Percentiles rank a stretch among this genome's conserved stretches.
phyloP scores from a whole-genome alignment of 2,329 filamentous ascomycete species.

The Aspergillus sp. region DNA sequence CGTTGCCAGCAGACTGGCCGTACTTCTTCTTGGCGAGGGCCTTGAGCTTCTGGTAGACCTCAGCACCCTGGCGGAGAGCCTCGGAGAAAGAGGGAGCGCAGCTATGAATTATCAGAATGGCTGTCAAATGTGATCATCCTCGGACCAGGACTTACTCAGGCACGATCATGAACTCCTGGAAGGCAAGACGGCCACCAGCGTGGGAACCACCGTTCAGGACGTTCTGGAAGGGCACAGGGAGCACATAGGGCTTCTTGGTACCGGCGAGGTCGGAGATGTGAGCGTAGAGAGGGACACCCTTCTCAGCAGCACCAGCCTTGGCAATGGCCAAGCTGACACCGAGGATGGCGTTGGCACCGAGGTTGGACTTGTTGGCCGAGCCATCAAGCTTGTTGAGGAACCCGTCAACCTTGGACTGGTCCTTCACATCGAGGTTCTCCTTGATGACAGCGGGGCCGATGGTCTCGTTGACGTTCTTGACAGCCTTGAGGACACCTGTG shows the following conservation, averaged over 20 bases:
- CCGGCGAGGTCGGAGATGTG: constrained; percentile 85
- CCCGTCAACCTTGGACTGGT: constrained; percentile 78
- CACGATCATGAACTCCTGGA: constrained; percentile 97
- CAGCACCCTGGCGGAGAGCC: constrained; percentile 91
- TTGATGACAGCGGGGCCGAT: constrained; percentile 81
- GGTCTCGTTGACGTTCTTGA: constrained; percentile 78
- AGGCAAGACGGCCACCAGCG: constrained; percentile 91
- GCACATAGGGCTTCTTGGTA: constrained; percentile 88
- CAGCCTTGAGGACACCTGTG: constrained; percentile 70
- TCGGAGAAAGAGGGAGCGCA: constrained; percentile 88
- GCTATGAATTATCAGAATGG: constrained; percentile 40
- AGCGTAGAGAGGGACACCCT: constrained; percentile 81
- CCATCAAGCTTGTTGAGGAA: constrained; percentile 86
- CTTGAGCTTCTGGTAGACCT: constrained; percentile 99
- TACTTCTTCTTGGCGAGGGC: constrained; percentile 98
- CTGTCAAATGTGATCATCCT: background rate
- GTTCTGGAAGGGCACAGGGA: constrained; percentile 91
- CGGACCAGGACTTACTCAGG: constrained; percentile 61
- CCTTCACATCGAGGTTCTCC: constrained; percentile 79
- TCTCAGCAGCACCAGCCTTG: constrained; percentile 87
- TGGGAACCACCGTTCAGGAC: constrained; percentile 93
- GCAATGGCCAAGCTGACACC: constrained; percentile 81
- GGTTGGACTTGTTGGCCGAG: constrained; percentile 80
- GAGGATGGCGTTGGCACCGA: constrained; percentile 85
- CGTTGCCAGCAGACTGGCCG: constrained; percentile 96